Percentiles rank a stretch among this genome's conserved stretches.
phyloP scores from a whole-genome alignment of 257 asterid genomes.

The Solanum virginianum region DNA sequence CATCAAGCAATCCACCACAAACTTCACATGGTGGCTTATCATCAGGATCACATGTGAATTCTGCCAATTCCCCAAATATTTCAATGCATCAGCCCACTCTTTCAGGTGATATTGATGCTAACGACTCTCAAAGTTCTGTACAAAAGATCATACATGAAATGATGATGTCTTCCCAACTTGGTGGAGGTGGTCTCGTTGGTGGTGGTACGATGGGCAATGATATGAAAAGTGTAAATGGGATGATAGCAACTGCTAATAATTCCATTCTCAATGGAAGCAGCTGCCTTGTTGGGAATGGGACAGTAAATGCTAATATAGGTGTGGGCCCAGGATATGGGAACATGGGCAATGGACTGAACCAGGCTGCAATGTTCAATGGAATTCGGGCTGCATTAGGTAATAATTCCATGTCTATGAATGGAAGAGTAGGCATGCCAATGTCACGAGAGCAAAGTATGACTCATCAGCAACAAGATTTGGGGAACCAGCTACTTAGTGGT shows the following conservation, averaged over 20 bases:
- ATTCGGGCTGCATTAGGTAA: conserved; percentile 51
- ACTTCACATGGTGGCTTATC: conserved; percentile 33
- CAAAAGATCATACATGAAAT: conserved; percentile 76
- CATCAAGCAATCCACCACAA: conserved; percentile 51
- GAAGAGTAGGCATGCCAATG: conserved; percentile 68
- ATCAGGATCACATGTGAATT: conserved; percentile 28
- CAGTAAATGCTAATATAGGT: conserved; percentile 29
- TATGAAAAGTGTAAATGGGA: conserved; percentile 42
- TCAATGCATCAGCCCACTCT: conserved; percentile 56
- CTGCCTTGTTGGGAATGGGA: conserved; percentile 37
- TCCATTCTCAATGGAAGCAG: conserved; percentile 25
- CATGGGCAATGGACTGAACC: conserved; percentile 36
- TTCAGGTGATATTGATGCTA: conserved; percentile 52
- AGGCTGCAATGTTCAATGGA: conserved; percentile 60
- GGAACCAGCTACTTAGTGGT: conserved; percentile 58
- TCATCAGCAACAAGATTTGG: conserved; percentile 57
- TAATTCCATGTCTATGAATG: conserved; percentile 54
- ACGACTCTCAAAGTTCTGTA: conserved; percentile 81
- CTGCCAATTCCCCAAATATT: conserved; percentile 45
- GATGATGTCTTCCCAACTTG: conserved; percentile 77
- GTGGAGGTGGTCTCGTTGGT: conserved; percentile 43
- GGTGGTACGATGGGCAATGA: conserved; percentile 37
- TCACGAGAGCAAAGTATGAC: conserved; percentile 54
- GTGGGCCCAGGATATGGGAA: conserved; percentile 42
- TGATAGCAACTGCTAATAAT: conserved; percentile 26